Conservation (phyloP, 2,329 filamentous ascomycete species). For the Penicillium sp. region DNA sequence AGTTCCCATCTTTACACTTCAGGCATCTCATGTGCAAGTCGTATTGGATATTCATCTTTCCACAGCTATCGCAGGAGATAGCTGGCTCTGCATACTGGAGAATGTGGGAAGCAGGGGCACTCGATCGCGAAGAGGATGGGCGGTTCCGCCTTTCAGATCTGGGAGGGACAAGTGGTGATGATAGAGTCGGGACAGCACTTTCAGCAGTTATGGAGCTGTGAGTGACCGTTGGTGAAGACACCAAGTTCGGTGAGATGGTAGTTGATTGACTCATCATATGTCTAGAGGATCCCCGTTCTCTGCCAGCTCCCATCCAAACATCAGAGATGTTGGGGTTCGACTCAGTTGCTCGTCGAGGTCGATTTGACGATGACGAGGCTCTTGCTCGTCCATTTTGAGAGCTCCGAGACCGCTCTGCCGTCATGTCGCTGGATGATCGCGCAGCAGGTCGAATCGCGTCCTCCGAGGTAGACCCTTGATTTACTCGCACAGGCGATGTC, state of each 20-base stretch:
- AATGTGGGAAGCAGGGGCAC: conserved; percentile 22
- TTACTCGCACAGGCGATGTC: conserved; percentile 34
- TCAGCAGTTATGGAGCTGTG: conserved; percentile 10
- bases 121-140: conserved; percentile 32
- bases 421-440: conserved; percentile 39
- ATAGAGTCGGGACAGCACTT: conserved; percentile 4
- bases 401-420: conserved; percentile 29
- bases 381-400: conserved; percentile 26
- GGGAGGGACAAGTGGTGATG: conserved; percentile 20
- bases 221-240: conserved; percentile 3
- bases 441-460: conserved; percentile 31
- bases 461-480: conserved; percentile 36
- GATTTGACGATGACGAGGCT: conserved; percentile 24
- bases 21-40: conserved; percentile 81
- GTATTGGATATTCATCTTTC: conserved; percentile 72
- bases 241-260: conserved; percentile 24
- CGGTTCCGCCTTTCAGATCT: conserved; percentile 27
- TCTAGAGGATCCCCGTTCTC: conserved; percentile 24
- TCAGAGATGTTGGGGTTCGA: conserved; percentile 31
- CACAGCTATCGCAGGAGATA: conserved; percentile 70
- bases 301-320: conserved; percentile 21
- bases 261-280: conserved; percentile 23
- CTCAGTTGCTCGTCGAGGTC: conserved; percentile 33
- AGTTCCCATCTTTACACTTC: conserved; percentile 67
- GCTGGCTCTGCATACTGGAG: conserved; percentile 65